Evolutionary conservation across 768 basidiomycete species (phyloP).

Genomic region (Heimioporus sp.): DNA sequence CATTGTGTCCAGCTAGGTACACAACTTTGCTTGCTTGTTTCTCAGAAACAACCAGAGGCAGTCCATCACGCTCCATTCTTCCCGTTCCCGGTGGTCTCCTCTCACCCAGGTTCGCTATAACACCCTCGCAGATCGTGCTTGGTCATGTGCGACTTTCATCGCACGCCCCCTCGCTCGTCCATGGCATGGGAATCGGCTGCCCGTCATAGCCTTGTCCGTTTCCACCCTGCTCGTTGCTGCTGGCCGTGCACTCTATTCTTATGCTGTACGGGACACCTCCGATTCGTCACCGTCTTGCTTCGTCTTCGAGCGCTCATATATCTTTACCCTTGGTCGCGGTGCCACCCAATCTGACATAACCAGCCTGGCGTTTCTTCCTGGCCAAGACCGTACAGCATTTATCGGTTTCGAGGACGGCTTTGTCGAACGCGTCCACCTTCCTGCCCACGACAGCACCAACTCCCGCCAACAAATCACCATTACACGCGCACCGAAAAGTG

Average conservation of each 20-base stretch:
- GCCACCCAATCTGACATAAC: constrained; percentile 48
- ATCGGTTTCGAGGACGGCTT: constrained; percentile 61
- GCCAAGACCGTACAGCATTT: constrained; percentile 45
- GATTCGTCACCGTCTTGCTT: constrained; percentile 42
- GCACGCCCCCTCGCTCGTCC: constrained; percentile 62
- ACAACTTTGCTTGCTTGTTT: constrained; percentile 60
- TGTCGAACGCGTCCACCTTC: constrained; percentile 46
- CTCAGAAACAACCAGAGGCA: constrained; percentile 50
- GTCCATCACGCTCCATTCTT: constrained; percentile 48
- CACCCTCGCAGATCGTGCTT: constrained; percentile 49
- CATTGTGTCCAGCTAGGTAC: constrained; percentile 41
- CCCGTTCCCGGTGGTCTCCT: constrained; percentile 45
- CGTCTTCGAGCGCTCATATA: constrained; percentile 44
- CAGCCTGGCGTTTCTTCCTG: constrained; percentile 47
- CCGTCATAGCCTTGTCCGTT: constrained; percentile 52
- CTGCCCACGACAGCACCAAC: constrained; percentile 1
- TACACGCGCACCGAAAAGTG: constrained; percentile 17
- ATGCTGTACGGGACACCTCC: constrained; percentile 40
- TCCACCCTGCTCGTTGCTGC: constrained; percentile 62
- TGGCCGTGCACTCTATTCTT: constrained; percentile 56
- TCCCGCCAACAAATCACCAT: constrained; percentile 18
- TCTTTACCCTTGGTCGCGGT: constrained; percentile 35
- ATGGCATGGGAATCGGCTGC: constrained; percentile 57
- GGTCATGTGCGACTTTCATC: constrained; percentile 50
- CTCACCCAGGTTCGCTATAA: constrained; percentile 48